phyloP scores from a whole-genome alignment of 805 yeast species.

The Kluyveromyces wickerhamii region DNA sequence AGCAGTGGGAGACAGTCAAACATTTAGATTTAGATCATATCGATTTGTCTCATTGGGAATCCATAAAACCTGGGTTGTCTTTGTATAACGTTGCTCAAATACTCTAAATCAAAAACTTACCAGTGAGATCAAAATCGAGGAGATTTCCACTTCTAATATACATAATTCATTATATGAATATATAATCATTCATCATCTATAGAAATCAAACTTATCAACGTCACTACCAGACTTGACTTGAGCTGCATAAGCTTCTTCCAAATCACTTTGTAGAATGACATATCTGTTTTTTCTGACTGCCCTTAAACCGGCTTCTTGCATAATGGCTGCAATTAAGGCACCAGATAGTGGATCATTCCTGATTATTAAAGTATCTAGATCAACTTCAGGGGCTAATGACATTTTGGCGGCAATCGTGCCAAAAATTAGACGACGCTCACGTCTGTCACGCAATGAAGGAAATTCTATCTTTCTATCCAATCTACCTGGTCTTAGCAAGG shows the following conservation, averaged over 20 bases:
- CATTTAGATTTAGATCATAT: conserved; percentile 75
- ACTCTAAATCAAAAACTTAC: too few species aligned
- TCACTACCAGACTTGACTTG: conserved; percentile 95
- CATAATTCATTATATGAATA: too few species aligned
- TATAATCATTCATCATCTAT: too few species aligned
- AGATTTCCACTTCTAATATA: too few species aligned
- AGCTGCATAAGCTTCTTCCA: conserved; percentile 95
- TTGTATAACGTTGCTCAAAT: conserved; percentile 36
- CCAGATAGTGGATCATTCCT: conserved; percentile 97
- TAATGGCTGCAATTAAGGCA: conserved; percentile 95
- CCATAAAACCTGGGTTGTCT: conserved; percentile 57
- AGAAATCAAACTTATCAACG: conserved; percentile 95
- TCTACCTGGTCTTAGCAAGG: conserved; percentile 96
- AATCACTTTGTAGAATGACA: conserved; percentile 89
- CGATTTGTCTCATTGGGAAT: conserved; percentile 38
- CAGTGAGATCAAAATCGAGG: too few species aligned
- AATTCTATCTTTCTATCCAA: conserved; percentile 96
- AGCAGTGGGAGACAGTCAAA: conserved; percentile 31
- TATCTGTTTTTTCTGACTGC: conserved; percentile 98
- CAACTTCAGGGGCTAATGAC: conserved; percentile 97
- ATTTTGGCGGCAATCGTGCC: conserved; percentile 93
- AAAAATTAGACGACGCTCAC: conserved; percentile 95
- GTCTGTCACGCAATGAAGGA: conserved; percentile 91
- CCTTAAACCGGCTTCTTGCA: conserved; percentile 99
- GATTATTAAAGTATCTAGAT: conserved; percentile 85